These are phyloP conservation scores for Coemansia sp. DNA, from an alignment of 192 early-diverging fungal species.

Conservation along the genomic window DNA sequence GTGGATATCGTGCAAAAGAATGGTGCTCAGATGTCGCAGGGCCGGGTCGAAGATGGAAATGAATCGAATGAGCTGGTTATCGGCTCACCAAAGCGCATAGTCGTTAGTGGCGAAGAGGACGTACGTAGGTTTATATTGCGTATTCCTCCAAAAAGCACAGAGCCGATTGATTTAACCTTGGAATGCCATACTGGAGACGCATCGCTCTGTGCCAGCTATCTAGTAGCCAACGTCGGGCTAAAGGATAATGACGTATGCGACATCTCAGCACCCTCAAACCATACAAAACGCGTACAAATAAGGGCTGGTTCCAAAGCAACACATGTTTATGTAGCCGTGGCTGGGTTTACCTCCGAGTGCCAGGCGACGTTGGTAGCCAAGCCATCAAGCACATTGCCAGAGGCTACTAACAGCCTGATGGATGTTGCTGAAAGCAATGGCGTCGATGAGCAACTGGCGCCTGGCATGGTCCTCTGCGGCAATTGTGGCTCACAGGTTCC, in stretches of 20 bases:
- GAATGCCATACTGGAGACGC: constrained; percentile 25
- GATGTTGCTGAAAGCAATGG: constrained; percentile 14
- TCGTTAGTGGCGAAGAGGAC: neutral
- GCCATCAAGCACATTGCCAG: too few relatives aligned
- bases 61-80: constrained; percentile 5
- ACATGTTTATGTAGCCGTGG: constrained; percentile 15
- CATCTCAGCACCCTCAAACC: constrained; percentile 29
- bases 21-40: constrained; percentile 11
- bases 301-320: constrained; percentile 6
- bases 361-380: constrained; percentile 9
- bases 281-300: constrained; percentile 21
- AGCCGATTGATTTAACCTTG: constrained; percentile 9
- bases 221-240: constrained; percentile 10
- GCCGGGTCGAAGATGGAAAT: too few relatives aligned
- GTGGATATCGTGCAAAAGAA: constrained; percentile 64
- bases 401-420: too few relatives aligned
- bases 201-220: constrained; percentile 34
- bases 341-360: constrained; percentile 8
- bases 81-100: constrained; percentile 11
- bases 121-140: constrained; percentile 9
- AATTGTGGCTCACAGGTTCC: constrained; percentile 74
- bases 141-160: constrained; percentile 3
- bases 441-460: constrained; percentile 4
- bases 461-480: constrained; percentile 36
- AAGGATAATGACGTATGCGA: constrained; percentile 33